phyloP scores from a whole-genome alignment of 495 filamentous ascomycete species.

The Penicillium macrosclerotiorum region DNA sequence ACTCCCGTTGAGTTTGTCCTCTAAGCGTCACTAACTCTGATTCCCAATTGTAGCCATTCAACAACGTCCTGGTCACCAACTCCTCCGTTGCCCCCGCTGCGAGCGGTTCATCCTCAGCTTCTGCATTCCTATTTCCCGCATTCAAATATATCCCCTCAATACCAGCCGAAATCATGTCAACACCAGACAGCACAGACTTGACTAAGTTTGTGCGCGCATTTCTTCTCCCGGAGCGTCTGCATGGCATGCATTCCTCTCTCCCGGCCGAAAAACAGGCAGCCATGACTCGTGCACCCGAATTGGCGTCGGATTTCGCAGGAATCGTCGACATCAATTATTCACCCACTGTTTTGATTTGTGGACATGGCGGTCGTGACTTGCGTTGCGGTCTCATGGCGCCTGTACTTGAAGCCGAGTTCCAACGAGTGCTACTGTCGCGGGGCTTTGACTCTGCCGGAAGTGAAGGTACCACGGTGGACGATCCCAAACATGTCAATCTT shows the following conservation, averaged over 20 bases:
- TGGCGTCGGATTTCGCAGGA: conserved; percentile 35
- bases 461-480: conserved; percentile 22
- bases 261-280: conserved; percentile 29
- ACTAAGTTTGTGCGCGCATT: conserved; percentile 39
- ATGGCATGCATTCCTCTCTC: conserved; percentile 54
- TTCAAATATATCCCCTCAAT: conserved; percentile 77
- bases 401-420: conserved; percentile 66
- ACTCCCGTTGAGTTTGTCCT: conserved; percentile 1
- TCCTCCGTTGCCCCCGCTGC: conserved; percentile 59
- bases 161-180: conserved; percentile 29
- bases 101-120: conserved; percentile 46
- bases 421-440: conserved; percentile 38
- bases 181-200: conserved; percentile 16
- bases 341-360: conserved; percentile 77
- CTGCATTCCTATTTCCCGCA: conserved; percentile 70
- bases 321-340: conserved; percentile 58
- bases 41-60: conserved; percentile 60
- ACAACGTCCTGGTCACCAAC: conserved; percentile 73
- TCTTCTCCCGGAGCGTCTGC: conserved; percentile 55
- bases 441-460: conserved; percentile 25
- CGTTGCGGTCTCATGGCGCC: conserved; percentile 82
- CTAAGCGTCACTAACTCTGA: conserved; percentile 1
- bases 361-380: conserved; percentile 73
- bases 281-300: conserved; percentile 28
- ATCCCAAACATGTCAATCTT: conserved; percentile 51